Percentiles rank a stretch among this genome's conserved stretches.
phyloP scores from a whole-genome alignment of 129 eudicot genomes.

The Flaveria brownii region DNA sequence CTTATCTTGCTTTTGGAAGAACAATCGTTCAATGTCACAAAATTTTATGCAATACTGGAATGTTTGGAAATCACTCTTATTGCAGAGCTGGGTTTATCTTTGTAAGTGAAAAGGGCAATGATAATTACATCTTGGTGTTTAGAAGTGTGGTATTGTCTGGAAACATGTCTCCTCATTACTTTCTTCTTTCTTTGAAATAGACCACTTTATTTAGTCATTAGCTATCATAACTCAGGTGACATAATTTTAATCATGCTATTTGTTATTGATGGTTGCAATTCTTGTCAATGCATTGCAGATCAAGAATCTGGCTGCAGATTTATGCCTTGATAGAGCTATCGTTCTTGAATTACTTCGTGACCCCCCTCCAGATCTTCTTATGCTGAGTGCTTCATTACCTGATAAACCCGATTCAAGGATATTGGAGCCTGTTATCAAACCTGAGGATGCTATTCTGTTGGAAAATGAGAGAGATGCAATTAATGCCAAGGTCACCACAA shows the following conservation, averaged over 20 bases:
- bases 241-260: background rate
- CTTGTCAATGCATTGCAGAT: conserved; percentile 66
- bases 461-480: conserved; percentile 32
- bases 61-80: background rate
- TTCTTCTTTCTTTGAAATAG: background rate
- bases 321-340: conserved; percentile 86
- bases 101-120: background rate
- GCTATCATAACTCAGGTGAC: background rate
- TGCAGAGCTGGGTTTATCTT: background rate
- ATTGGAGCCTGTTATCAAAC: conserved; percentile 43
- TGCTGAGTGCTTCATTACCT: conserved; percentile 89
- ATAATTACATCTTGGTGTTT: background rate
- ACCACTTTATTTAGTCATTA: background rate
- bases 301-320: conserved; percentile 78
- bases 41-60: too few species aligned
- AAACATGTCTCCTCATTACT: background rate
- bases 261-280: background rate
- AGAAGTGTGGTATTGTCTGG: background rate
- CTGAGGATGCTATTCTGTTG: conserved; percentile 39
- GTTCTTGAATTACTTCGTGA: conserved; percentile 91
- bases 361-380: conserved; percentile 91
- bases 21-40: too few species aligned
- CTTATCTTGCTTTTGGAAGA: background rate
- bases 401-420: conserved; percentile 52
- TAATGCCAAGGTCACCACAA: conserved; percentile 43